Evolutionary conservation across 1,139 yeast genomes (phyloP), one percentile per base, ranked within the genome.

Genomic region (Protomyces macrosporus): DNA sequence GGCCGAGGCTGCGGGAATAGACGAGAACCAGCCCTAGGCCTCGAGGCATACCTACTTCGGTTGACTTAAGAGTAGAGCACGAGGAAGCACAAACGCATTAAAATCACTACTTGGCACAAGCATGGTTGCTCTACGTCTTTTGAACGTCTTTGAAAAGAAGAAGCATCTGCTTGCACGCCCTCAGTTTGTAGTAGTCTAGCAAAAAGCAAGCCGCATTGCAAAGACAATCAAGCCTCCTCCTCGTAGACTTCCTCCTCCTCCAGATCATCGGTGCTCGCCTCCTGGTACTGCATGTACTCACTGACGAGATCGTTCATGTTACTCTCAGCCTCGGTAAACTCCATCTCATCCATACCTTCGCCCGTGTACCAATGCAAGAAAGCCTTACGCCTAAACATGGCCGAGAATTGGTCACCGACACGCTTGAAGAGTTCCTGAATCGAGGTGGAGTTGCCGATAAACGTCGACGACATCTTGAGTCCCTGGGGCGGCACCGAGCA

Each of bases 291-390:
- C 70, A 76, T 78, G 70, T 78, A 78, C 69, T 78, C 81, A 57
- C 71, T 70, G 45, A 78, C 77, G 56, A 78, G 71, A 65, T 78
- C 81, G 64, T 72, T 72, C 70, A 78, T 71, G 71, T 78, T 78
- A 60, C 78, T 73, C 67, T 77, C 77, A 14, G 81, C 81, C 70
- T 78, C 81, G 39, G 77, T 74, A 72, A 78, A 78, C 70, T 78
- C 81, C 67, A 74, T 74, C 70, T 75, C 79, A 63, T 78, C 81
- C 81, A 78, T 78, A 63, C 81, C 81, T 68, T 78, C 81, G 45
- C 76, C 74, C 30, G 78, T 75, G 71, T 78, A 78, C 80, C 81
- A 78, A 68, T 78, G 81, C 69, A 78, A 69, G 75, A 78, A 78
- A 40, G 81, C 81, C 68, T 75, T 73, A 58, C 81, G 72, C 66